Evolutionary conservation across 768 basidiomycete species (phyloP).

Genomic region (Mycena metata): DNA sequence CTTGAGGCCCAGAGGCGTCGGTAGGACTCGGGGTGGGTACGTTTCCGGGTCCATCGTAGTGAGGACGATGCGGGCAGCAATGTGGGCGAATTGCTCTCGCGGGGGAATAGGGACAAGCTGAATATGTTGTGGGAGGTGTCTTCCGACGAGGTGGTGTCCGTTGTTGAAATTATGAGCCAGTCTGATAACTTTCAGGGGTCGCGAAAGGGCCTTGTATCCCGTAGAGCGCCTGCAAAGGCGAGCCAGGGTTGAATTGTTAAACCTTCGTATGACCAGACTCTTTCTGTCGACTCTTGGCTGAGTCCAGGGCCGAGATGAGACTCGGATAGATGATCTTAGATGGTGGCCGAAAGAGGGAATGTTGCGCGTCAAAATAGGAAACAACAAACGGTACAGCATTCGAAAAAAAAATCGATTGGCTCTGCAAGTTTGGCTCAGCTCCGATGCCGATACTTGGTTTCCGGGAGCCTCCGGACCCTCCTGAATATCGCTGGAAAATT

Average conservation of each 20-base stretch:
- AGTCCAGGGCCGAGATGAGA: too few relatives aligned
- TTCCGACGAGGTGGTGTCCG: slow-evolving; percentile 18
- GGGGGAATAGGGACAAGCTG: slow-evolving; percentile 62
- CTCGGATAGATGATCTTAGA: too few relatives aligned
- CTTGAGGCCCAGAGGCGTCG: slow-evolving; percentile 67
- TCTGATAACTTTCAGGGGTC: slow-evolving; percentile 8
- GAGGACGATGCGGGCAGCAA: slow-evolving; percentile 65
- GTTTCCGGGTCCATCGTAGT: slow-evolving; percentile 61
- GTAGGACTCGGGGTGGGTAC: slow-evolving; percentile 44
- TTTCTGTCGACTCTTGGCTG: too few relatives aligned
- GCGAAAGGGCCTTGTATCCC: background rate
- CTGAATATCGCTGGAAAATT: too few relatives aligned
- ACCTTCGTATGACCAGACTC: too few relatives aligned
- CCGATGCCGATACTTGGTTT: too few relatives aligned
- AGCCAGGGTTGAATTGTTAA: background rate
- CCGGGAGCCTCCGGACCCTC: too few relatives aligned
- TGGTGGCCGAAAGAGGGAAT: background rate
- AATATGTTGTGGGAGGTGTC: slow-evolving; percentile 29
- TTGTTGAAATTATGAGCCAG: slow-evolving; percentile 30
- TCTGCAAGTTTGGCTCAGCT: too few relatives aligned
- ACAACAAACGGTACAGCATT: too few relatives aligned
- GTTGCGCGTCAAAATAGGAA: too few relatives aligned
- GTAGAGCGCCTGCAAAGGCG: background rate
- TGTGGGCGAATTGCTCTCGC: slow-evolving; percentile 69
- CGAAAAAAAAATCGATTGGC: too few relatives aligned